Evolutionary conservation across 1,139 yeast genomes (phyloP).

Genomic region (Kluyveromyces marxianus): DNA sequence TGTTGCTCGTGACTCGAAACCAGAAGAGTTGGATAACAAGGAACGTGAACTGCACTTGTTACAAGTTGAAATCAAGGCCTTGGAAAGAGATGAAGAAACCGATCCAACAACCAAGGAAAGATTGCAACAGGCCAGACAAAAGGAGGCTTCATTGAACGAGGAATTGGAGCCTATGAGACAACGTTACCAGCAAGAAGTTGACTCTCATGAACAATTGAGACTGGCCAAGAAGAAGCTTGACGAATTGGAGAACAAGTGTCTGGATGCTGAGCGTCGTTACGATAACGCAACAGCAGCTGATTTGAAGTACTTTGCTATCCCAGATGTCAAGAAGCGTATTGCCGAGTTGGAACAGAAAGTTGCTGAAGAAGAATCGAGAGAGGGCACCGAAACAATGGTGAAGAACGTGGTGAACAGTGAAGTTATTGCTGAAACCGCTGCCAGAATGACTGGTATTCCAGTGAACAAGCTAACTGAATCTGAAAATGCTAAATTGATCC

Average conservation of each 20-base stretch:
- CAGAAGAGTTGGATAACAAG: constrained; percentile 88
- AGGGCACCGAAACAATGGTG: constrained; percentile 58
- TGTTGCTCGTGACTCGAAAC: constrained; percentile 95
- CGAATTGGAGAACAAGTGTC: constrained; percentile 85
- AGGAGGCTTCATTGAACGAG: constrained; percentile 78
- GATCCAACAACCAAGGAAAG: constrained; percentile 85
- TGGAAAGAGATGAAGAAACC: constrained; percentile 91
- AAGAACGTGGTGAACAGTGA: constrained; percentile 89
- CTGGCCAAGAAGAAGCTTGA: constrained; percentile 84
- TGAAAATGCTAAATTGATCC: constrained; percentile 85
- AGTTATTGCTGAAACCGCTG: constrained; percentile 94
- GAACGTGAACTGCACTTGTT: constrained; percentile 88
- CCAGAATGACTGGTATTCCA: constrained; percentile 96
- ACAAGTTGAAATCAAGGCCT: constrained; percentile 93
- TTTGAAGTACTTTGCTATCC: constrained; percentile 92
- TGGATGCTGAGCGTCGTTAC: constrained; percentile 93
- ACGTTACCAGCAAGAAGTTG: constrained; percentile 78
- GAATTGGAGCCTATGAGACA: constrained; percentile 79
- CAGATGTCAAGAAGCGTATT: constrained; percentile 76
- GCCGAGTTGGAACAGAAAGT: constrained; percentile 66
- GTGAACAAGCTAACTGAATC: constrained; percentile 94
- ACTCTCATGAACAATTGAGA: constrained; percentile 85
- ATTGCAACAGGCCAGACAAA: constrained; percentile 66
- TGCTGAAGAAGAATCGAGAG: constrained; percentile 64
- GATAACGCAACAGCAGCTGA: constrained; percentile 96